Evolutionary conservation across 495 filamentous ascomycete genomes (phyloP).

Genomic region (Neurospora sp.): DNA sequence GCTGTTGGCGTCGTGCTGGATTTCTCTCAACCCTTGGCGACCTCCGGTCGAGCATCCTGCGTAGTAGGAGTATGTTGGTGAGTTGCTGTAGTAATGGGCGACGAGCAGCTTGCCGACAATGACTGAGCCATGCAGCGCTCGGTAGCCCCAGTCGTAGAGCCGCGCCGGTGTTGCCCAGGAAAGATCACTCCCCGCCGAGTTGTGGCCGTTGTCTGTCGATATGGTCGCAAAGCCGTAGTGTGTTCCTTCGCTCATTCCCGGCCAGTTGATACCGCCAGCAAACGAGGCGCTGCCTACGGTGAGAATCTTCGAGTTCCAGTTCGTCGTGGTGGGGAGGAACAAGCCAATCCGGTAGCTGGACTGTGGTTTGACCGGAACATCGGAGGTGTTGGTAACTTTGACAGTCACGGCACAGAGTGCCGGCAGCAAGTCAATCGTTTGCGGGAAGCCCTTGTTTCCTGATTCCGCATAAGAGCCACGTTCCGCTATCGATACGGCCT

Average conservation of each 20-base stretch:
- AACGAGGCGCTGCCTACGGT: slow-evolving; percentile 36
- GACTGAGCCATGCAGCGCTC: slow-evolving; percentile 42
- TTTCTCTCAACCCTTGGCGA: slow-evolving; percentile 43
- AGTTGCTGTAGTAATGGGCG: slow-evolving; percentile 31
- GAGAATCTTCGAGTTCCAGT: slow-evolving; percentile 35
- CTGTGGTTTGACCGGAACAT: slow-evolving; percentile 22
- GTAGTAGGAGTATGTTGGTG: slow-evolving; percentile 42
- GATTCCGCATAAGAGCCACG: slow-evolving; percentile 26
- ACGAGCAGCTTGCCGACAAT: slow-evolving; percentile 33
- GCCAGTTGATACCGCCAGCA: slow-evolving; percentile 38
- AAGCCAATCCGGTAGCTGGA: slow-evolving; percentile 40
- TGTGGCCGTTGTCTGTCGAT: slow-evolving; percentile 49
- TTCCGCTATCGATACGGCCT: slow-evolving; percentile 17
- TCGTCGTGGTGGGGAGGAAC: slow-evolving; percentile 32
- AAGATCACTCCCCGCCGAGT: slow-evolving; percentile 28
- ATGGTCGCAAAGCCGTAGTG: slow-evolving; percentile 40
- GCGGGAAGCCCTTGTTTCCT: slow-evolving; percentile 24
- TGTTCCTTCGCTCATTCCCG: slow-evolving; percentile 26
- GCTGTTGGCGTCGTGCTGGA: slow-evolving; percentile 42
- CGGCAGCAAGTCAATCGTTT: slow-evolving; percentile 34
- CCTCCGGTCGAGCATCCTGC: slow-evolving; percentile 49
- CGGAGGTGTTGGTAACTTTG: slow-evolving; percentile 22
- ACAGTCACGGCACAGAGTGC: slow-evolving; percentile 39
- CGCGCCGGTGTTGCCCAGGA: slow-evolving; percentile 37
- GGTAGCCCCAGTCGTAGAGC: slow-evolving; percentile 35